A percentile compares a stretch with the other conserved stretches of the same genome.
Evolutionary conservation across 2,329 filamentous ascomycete species (phyloP).

Genomic region (Plenodomus lindquistii): DNA sequence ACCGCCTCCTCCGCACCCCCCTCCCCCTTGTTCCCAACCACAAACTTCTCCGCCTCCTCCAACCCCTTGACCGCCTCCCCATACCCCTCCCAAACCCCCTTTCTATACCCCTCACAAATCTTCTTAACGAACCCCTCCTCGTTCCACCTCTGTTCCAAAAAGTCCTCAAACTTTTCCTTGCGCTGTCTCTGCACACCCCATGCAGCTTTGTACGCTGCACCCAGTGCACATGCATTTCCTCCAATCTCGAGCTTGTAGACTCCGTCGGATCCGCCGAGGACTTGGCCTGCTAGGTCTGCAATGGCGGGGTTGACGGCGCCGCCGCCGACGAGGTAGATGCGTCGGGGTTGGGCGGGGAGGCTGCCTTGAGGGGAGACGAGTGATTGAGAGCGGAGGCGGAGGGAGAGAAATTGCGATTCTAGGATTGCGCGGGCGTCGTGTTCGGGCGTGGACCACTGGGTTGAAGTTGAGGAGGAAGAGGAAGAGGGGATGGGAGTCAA

Average conservation of each 20-base stretch:
- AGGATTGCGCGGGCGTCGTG: constrained; percentile 85
- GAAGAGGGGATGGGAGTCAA: constrained; percentile 47
- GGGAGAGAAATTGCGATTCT: constrained; percentile 91
- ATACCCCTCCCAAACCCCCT: constrained; percentile 76
- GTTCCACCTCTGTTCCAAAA: constrained; percentile 82
- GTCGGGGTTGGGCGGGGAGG: constrained; percentile 80
- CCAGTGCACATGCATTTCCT: constrained; percentile 91
- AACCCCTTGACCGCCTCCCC: constrained; percentile 77
- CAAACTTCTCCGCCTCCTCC: constrained; percentile 68
- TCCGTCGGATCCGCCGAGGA: constrained; percentile 85
- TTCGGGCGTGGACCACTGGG: constrained; percentile 55
- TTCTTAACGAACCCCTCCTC: constrained; percentile 82
- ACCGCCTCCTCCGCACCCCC: constrained; percentile 2
- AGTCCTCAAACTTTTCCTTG: constrained; percentile 80
- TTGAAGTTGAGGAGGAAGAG: constrained; percentile 49
- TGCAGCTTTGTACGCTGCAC: constrained; percentile 92
- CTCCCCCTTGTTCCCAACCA: background rate
- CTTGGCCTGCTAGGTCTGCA: constrained; percentile 79
- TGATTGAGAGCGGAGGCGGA: constrained; percentile 79
- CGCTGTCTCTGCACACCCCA: constrained; percentile 77
- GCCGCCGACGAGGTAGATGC: constrained; percentile 93
- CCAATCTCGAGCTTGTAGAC: constrained; percentile 94
- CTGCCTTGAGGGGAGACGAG: constrained; percentile 64
- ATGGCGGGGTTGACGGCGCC: constrained; percentile 90
- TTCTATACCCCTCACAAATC: constrained; percentile 79